Percentiles rank a stretch among this genome's conserved stretches.
Conservation (phyloP, 495 filamentous ascomycete genomes). For the Entonaema liquescens region DNA sequence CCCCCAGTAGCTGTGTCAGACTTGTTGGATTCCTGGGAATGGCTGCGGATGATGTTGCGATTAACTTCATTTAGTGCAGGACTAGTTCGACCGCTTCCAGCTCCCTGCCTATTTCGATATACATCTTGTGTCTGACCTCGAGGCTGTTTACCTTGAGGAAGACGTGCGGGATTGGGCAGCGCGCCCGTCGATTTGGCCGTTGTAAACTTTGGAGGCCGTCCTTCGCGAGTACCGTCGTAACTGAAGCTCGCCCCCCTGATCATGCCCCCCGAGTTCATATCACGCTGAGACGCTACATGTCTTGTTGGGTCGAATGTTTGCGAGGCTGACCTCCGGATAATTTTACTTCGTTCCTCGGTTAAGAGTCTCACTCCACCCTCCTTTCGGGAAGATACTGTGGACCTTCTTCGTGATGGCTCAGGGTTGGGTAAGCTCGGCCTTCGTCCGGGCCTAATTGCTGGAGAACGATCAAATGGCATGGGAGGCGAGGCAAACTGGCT, state of each 20-base stretch:
- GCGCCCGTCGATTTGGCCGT: not conserved
- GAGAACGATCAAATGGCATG: conserved; percentile 26
- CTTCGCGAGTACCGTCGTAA: conserved; percentile 24
- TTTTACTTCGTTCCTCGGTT: conserved; percentile 1
- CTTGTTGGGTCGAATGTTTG: conserved; percentile 13
- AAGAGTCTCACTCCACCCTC: not conserved
- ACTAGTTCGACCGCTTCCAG: not conserved
- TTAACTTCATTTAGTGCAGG: conserved; percentile 38
- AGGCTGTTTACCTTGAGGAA: conserved; percentile 10
- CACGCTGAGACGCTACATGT: conserved; percentile 4
- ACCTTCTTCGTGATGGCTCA: conserved; percentile 21
- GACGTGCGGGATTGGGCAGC: conserved; percentile 3
- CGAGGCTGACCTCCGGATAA: conserved; percentile 1
- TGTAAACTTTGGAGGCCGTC: not conserved
- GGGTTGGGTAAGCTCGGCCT: conserved; percentile 5
- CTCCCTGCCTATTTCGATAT: conserved; percentile 17
- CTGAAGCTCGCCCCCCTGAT: conserved; percentile 13
- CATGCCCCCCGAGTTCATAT: not conserved
- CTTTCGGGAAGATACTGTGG: not conserved
- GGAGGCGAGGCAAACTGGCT: conserved; percentile 35
- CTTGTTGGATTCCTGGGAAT: conserved; percentile 31
- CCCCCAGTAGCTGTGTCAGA: not conserved
- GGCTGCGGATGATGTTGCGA: conserved; percentile 35
- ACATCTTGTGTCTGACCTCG: conserved; percentile 12
- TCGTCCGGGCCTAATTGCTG: conserved; percentile 3